Base-by-base conservation (phyloP, 768 basidiomycete species). In the Dacryopinax spathularia region DNA sequence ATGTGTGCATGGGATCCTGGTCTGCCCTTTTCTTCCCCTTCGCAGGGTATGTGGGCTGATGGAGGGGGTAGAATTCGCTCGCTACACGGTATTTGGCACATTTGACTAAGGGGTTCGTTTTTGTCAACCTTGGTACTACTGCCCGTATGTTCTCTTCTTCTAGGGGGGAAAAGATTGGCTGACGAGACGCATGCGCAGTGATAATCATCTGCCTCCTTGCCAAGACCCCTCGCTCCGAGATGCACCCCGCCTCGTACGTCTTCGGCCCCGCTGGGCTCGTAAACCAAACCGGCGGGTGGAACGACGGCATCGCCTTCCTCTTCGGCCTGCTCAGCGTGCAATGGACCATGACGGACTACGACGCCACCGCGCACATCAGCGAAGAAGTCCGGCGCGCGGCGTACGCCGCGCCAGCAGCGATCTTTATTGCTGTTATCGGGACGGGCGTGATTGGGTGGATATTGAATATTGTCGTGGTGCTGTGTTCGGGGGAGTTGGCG, bases 271-370 rank as follows among this genome's bases (percentile, higher is more conserved):
- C 73, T 2, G 88, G 88, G n/a, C 72, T 89, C 60, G 74, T 83
- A 56, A 95, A 95, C 72, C 81, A 84, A 68, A 86, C 89, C 0
- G 88, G 89, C 31, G 90, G 74, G 65, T 85, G 84, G 81, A 85
- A 84, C 67, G 81, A 79, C 37, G 91, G 91, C 0, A 76, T 94
- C 43, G 85, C 89, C 0, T 91, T 92, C 76, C 76, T 91, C 22
- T 86, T 95, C 67, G 91, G 91, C 27, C 74, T 93, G 60, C 78
- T 93, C 31, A 87, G 85, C 64, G 91, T 94, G 22, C 89, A 91
- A 71, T 91, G 89, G 88, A 89, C 88, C 67, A 85, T 89, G 68
- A 34, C 85, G 84, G 87, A 88, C 70, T 89, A 89, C 66, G 87
- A 88, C 69, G 87, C 87, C 1, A 88, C 87, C 33, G 66, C 64